Base-by-base conservation (phyloP, 2,329 filamentous ascomycete species). In the Colletotrichum endophyticum region DNA sequence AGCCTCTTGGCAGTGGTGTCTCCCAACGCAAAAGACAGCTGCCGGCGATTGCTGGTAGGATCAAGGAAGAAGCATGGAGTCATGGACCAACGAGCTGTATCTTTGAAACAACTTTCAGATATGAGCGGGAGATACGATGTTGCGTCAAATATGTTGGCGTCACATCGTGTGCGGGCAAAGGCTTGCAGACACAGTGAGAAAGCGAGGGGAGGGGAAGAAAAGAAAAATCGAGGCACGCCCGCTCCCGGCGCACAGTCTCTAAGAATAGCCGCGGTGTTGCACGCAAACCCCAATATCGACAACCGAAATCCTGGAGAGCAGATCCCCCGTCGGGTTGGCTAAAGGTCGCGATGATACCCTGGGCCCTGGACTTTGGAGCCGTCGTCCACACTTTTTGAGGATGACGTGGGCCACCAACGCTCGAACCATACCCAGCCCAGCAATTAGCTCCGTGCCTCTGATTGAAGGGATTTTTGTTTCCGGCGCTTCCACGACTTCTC, bases 401-500 rank as follows among this genome's bases (percentile, higher is more conserved):
- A 73, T 73, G 73, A 73, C 76, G 75, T 66, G 72, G 66, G 61
- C 12, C 61, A 15, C 44, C 39, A 34, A 36, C 22, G 39, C 72
- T 67, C 66, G 66, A 70, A 63, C 75, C 75, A 77, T 75, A 71
- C 75, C 61, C 53, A 53, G 66, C 30, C 19, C 30, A 25, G 71
- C 13, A 22, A 74, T 39, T 34, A 39, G 49, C 53, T 77, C 75
- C 61, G 61, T 56, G 53, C 16, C 22, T 75, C 68, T 78, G 77
- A 78, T 78, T 78, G 77, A 78, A 72, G 77, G 77, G 70, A 77
- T 70, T 70, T 78, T 68, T 75, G 75, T 70, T 69, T 77, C 77
- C 75, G 77, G 76, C 75, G 72, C 71, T 77, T 70, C 49, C 63
- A 30, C 49, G 28, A 34, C 39, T 15, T 49, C 44, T 32, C 57